Evolutionary conservation across 768 basidiomycete species (phyloP), one percentile per base, ranked within the genome.

Genomic region (Pleurotus salmoneostramineus): DNA sequence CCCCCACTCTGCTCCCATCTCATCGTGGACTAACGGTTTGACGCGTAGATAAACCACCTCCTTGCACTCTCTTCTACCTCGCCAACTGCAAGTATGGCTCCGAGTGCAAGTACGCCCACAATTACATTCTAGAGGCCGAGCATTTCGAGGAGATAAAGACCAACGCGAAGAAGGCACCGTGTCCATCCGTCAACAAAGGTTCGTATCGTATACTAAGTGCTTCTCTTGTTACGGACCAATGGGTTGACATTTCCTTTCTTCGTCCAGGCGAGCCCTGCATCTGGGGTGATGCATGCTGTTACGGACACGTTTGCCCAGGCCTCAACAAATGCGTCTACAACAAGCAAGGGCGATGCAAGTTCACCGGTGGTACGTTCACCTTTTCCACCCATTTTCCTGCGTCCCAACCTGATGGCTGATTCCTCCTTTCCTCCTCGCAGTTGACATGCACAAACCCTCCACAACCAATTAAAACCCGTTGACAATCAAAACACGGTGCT

Each of bases 11-110:
- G 21, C 21, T 27, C 21, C 21, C 21, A 27, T 58, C 33, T 27
- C 49, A 49, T 50, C 17, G 47, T 27, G 21, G 21, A 27, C 21
- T 27, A 27, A 27, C 21, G 21, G 21, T 27, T 27, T 27, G 21
- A 27, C 21, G 21, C 21, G 21, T 27, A 27, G 85, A 87, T 63
- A 81, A 73, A 64, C 85, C 86, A 1, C 80, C 87, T 21, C 85
- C 87, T 12, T 88, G 87, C 66, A 87, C 84, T 14, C 69, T 85
- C 50, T 86, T 83, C 69, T 88, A 87, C 65, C 72, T 88, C 31
- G 77, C 82, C 33, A 76, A 73, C 48, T 88, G 87, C 73, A 83
- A 83, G 64, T 78, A 80, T 56, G 84, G 82, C 12, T 65, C 71
- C 6, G 76, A 78, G 27, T 88, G 86, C 66, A 82, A 78, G 69